Evolutionary conservation across 441 rosid species (phyloP).

Genomic region (Erodium chrysanthum): DNA sequence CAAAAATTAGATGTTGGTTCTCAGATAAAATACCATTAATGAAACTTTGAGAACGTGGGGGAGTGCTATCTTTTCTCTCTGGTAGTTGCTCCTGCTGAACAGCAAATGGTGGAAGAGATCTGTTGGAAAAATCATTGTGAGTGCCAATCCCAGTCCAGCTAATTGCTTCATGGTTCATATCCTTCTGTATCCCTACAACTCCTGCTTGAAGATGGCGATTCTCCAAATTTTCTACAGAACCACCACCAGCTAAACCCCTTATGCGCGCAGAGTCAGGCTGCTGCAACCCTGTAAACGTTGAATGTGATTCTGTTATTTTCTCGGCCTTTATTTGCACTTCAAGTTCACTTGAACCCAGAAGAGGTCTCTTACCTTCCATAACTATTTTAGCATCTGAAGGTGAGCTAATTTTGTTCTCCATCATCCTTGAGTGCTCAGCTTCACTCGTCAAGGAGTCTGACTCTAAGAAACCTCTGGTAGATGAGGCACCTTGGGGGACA

Average conservation of each 20-base stretch:
- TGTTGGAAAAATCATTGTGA: conserved; percentile 33
- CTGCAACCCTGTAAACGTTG: conserved; percentile 21
- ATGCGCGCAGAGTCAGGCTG: conserved; percentile 31
- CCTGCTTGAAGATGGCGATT: conserved; percentile 35
- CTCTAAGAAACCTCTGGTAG: conserved; percentile 45
- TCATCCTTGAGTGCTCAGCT: conserved; percentile 32
- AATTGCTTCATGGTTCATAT: conserved; percentile 34
- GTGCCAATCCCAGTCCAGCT: conserved; percentile 39
- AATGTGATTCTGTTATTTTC: conserved; percentile 35
- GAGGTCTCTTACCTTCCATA: conserved; percentile 46
- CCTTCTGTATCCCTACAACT: conserved; percentile 32
- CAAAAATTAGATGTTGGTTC: conserved; percentile 13
- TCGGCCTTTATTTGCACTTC: conserved; percentile 43
- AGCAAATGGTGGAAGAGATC: conserved; percentile 25
- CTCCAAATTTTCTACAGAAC: conserved; percentile 28
- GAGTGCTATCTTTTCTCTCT: conserved; percentile 31
- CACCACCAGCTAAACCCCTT: conserved; percentile 26
- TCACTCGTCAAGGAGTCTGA: conserved; percentile 38
- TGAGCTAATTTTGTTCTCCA: conserved; percentile 38
- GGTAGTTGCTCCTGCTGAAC: conserved; percentile 28
- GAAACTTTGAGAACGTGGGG: conserved; percentile 29
- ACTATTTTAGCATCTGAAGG: conserved; percentile 25
- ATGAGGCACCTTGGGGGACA: conserved; percentile 29
- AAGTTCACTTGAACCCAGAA: conserved; percentile 31
- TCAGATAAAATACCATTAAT: conserved; percentile 26